Evolutionary conservation across 306 rosid species (phyloP).

Genomic region (Hippophae rhamnoides): DNA sequence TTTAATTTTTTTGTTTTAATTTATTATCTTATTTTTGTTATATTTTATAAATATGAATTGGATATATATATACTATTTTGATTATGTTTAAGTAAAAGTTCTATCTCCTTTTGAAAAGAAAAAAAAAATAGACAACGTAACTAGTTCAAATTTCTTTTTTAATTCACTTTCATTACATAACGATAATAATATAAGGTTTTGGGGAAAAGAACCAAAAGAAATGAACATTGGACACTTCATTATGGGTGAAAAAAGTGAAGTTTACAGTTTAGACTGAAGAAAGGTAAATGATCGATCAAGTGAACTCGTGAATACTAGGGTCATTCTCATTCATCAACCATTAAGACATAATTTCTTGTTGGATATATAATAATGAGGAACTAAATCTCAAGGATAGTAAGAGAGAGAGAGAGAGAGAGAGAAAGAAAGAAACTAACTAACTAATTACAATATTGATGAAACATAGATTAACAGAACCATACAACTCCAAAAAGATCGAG

Average conservation of each 20-base stretch:
- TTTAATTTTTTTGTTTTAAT: too few species aligned
- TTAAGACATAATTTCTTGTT: background rate
- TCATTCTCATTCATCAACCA: background rate
- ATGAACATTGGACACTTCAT: slow-evolving; percentile 19
- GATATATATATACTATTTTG: too few species aligned
- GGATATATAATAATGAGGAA: slow-evolving; percentile 5
- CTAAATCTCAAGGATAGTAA: slow-evolving; percentile 12
- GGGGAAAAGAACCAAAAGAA: slow-evolving; percentile 8
- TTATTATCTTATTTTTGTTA: too few species aligned
- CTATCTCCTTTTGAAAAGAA: too few species aligned
- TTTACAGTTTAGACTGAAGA: slow-evolving; percentile 4
- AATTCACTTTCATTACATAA: too few species aligned
- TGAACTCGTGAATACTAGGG: background rate
- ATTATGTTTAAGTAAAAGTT: too few species aligned
- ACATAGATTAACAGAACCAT: background rate
- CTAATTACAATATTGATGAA: background rate
- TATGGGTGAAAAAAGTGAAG: slow-evolving; percentile 14
- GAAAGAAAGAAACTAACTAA: background rate
- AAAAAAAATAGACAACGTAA: too few species aligned
- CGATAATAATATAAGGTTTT: background rate
- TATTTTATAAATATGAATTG: too few species aligned
- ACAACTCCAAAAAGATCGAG: background rate
- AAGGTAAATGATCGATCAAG: slow-evolving; percentile 9
- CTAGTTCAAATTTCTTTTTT: too few species aligned
- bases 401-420: background rate